These are phyloP conservation scores for Leucogyrophana mollusca DNA, from an alignment of 768 basidiomycete genomes.

Conservation along the genomic window DNA sequence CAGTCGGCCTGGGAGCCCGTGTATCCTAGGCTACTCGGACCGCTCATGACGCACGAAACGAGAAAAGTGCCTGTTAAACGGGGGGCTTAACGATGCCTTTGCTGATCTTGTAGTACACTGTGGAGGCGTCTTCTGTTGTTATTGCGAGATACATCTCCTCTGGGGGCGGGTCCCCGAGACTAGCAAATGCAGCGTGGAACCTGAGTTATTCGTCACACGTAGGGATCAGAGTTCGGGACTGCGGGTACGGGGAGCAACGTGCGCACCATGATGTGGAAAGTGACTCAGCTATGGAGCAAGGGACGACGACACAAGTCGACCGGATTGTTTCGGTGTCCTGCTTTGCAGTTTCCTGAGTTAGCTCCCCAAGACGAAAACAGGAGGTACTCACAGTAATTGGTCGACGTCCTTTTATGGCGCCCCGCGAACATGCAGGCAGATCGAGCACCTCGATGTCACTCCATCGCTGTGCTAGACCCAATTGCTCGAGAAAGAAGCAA, in stretches of 20 bases:
- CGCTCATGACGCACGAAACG: too few species aligned
- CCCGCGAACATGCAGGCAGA: constrained; percentile 50
- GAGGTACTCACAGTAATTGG: constrained; percentile 42
- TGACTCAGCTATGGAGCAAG: constrained; percentile 66
- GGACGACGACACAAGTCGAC: constrained; percentile 43
- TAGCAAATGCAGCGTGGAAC: constrained; percentile 56
- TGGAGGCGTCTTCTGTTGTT: constrained; percentile 74
- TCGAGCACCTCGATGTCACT: constrained; percentile 61
- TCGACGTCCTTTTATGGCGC: constrained; percentile 57
- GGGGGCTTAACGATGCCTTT: constrained; percentile 75
- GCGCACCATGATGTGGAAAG: constrained; percentile 61
- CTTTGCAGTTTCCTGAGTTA: not conserved
- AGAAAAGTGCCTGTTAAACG: too few species aligned
- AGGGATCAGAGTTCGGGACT: not conserved
- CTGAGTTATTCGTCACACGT: constrained; percentile 31
- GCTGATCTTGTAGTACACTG: constrained; percentile 83
- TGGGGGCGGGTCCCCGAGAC: constrained; percentile 34
- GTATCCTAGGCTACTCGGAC: too few species aligned
- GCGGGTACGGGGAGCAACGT: not conserved
- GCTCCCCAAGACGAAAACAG: too few species aligned
- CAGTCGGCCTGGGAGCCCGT: too few species aligned
- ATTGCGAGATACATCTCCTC: constrained; percentile 66
- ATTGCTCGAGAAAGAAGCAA: too few species aligned
- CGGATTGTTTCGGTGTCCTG: constrained; percentile 43
- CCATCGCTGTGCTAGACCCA: constrained; percentile 68